These are phyloP conservation scores for Takashimella koratensis DNA, from an alignment of 1,284 basidiomycete species.

Conservation along the genomic window DNA sequence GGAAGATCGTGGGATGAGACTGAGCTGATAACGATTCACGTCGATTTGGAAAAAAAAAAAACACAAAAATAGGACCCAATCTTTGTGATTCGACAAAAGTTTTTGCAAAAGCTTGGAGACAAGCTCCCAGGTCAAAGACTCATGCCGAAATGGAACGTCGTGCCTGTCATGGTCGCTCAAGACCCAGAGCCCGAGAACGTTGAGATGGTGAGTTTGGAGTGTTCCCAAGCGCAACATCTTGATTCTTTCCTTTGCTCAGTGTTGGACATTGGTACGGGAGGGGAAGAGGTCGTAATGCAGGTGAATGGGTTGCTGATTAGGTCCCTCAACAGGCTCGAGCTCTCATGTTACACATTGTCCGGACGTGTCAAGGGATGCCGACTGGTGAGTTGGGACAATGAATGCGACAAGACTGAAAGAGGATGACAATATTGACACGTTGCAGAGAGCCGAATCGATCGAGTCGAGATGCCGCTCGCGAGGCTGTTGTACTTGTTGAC, in stretches of 20 bases:
- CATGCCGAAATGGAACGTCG: slow-evolving; percentile 69
- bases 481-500: slow-evolving; percentile 82
- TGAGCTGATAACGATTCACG: slow-evolving; percentile 6
- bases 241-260: neutral
- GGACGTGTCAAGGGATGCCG: slow-evolving; percentile 8
- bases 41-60: too few relatives aligned
- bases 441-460: slow-evolving; percentile 60
- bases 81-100: slow-evolving; percentile 75
- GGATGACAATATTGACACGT: neutral
- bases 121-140: slow-evolving; percentile 63
- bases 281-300: too few relatives aligned
- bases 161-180: slow-evolving; percentile 82
- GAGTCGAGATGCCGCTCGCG: slow-evolving; percentile 78
- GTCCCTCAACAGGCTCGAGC: neutral
- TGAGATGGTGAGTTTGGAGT: slow-evolving; percentile 21
- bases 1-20: neutral
- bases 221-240: neutral
- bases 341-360: slow-evolving; percentile 3
- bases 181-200: slow-evolving; percentile 82
- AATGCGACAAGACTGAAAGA: neutral
- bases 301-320: too few relatives aligned
- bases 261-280: too few relatives aligned
- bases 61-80: slow-evolving; percentile 73
- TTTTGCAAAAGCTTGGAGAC: slow-evolving; percentile 70
- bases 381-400: slow-evolving; percentile 4